phyloP scores from a whole-genome alignment of 208 protist genomes.

The Crithidia sp. region DNA sequence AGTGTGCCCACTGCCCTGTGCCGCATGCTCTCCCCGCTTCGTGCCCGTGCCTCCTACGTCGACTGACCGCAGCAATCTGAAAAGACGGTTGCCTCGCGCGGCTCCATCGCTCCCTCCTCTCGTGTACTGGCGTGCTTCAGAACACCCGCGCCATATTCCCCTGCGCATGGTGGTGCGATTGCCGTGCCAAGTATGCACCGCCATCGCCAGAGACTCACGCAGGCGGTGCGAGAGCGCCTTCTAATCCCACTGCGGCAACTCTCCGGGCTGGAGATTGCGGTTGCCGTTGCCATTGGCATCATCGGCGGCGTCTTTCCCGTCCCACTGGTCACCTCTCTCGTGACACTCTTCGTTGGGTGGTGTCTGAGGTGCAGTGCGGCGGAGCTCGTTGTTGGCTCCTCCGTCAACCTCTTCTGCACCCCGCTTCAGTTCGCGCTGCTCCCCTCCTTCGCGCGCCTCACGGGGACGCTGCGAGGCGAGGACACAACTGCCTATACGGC shows the following conservation, averaged over 20 bases:
- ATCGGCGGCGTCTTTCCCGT: conserved; percentile 65
- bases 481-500: conserved; percentile 39
- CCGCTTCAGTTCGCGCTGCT: conserved; percentile 58
- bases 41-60: too few species aligned
- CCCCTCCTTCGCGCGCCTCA: conserved; percentile 33
- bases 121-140: too few species aligned
- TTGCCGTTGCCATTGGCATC: conserved; percentile 41
- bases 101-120: too few species aligned
- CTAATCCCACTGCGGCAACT: conserved; percentile 36
- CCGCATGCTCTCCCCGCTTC: too few species aligned
- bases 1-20: too few species aligned
- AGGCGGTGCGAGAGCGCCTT: conserved; percentile 37
- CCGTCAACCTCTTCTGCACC: conserved; percentile 48
- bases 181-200: conserved; percentile 4
- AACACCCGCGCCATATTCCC: too few species aligned
- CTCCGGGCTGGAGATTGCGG: conserved; percentile 21
- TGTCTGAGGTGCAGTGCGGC: conserved; percentile 21
- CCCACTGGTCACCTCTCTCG: conserved; percentile 48
- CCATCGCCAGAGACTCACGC: conserved; percentile 1
- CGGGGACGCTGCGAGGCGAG: conserved; percentile 5
- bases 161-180: not conserved
- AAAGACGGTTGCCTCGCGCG: too few species aligned
- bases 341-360: conserved; percentile 28
- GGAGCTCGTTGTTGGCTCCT: conserved; percentile 39
- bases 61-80: too few species aligned